These are phyloP conservation scores for Backusella mclennaniae DNA, from an alignment of 192 early-diverging fungal species.

Conservation along the genomic window DNA sequence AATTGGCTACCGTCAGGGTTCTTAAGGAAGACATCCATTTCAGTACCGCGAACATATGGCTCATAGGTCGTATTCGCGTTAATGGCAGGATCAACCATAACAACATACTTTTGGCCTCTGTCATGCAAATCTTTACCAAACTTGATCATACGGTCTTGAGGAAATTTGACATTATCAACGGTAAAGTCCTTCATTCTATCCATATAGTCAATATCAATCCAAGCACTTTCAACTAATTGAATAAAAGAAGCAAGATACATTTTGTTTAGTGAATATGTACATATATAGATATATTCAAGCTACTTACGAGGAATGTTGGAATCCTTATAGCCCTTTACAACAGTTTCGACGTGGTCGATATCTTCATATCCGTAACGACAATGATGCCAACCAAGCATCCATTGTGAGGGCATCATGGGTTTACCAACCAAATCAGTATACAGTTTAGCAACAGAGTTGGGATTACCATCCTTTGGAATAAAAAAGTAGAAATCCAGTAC, in stretches of 20 bases:
- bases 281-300: neutral
- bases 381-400: slow-evolving; percentile 35
- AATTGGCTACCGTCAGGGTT: slow-evolving; percentile 51
- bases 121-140: slow-evolving; percentile 46
- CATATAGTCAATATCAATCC: slow-evolving; percentile 79
- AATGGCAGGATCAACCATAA: slow-evolving; percentile 68
- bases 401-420: slow-evolving; percentile 50
- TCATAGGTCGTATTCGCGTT: slow-evolving; percentile 44
- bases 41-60: slow-evolving; percentile 50
- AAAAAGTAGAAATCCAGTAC: slow-evolving; percentile 63
- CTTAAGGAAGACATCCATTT: slow-evolving; percentile 57
- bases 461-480: slow-evolving; percentile 40
- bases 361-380: slow-evolving; percentile 52
- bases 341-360: slow-evolving; percentile 50
- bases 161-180: slow-evolving; percentile 54
- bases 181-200: slow-evolving; percentile 59
- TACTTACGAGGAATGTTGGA: slow-evolving; percentile 57
- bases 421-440: slow-evolving; percentile 67
- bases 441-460: slow-evolving; percentile 33
- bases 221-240: slow-evolving; percentile 22
- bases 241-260: neutral
- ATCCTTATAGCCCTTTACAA: slow-evolving; percentile 53
- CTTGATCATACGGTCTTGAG: slow-evolving; percentile 43
- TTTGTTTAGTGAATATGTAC: neutral
- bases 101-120: slow-evolving; percentile 52